Evolutionary conservation across 352 stramenopile species (phyloP).

Genomic region (Phytophthora pluvialis): DNA sequence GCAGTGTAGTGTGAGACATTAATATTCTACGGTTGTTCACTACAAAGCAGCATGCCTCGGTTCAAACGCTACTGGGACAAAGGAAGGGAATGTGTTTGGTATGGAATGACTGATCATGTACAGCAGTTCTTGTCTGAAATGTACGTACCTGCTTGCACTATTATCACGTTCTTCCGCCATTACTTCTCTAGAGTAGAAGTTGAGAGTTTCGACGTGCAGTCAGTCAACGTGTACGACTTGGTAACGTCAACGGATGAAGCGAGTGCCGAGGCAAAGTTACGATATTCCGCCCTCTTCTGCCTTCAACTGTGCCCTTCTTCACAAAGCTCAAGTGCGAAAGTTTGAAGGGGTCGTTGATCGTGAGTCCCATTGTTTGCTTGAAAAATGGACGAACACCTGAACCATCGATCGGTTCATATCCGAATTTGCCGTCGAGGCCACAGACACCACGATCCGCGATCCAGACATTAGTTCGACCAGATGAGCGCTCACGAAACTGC

Average conservation of each 20-base stretch:
- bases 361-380: neutral
- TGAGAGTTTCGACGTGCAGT: neutral
- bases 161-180: too few species aligned
- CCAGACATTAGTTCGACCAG: neutral
- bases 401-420: slow-evolving; percentile 19
- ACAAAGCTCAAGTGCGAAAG: neutral
- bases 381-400: slow-evolving; percentile 6
- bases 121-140: too few species aligned
- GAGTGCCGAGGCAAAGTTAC: neutral
- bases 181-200: neutral
- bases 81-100: too few species aligned
- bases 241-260: slow-evolving; percentile 18
- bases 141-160: too few species aligned
- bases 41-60: too few species aligned
- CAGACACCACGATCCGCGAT: neutral
- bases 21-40: too few species aligned
- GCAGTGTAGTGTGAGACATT: too few species aligned
- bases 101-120: too few species aligned
- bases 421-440: slow-evolving; percentile 9
- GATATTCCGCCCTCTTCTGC: neutral
- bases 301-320: slow-evolving; percentile 5
- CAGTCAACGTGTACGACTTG: neutral
- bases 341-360: slow-evolving; percentile 25
- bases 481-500: slow-evolving; percentile 20
- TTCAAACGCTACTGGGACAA: too few species aligned